Base-by-base conservation (phyloP, 495 filamentous ascomycete genomes). In the Aspergillus bertholletiae region DNA sequence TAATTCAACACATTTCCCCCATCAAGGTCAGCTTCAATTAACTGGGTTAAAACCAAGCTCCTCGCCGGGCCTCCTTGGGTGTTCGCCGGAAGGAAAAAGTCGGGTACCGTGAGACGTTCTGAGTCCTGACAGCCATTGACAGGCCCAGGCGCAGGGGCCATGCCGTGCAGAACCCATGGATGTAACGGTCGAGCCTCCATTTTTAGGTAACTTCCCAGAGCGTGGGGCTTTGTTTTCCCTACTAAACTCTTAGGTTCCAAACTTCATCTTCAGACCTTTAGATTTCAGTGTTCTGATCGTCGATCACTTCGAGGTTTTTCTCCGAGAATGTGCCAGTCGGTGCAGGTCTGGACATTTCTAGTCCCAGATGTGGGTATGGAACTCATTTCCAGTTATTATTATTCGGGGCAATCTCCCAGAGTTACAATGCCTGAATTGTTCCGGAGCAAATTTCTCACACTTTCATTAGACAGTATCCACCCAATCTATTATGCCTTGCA, bases 101-200 rank as follows among this genome's bases (percentile, higher is more conserved):
- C 39, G 22, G 39, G 39, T 43, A 43, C 46, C 46, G 34, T 49
- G 6, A 17, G 18, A 37, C 46, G n/a, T 35, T 35, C 23, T 35
- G 24, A 17, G n/a, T n/a, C n/a, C n/a, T 55, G 53, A 55, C 53
- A 55, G 53, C 53, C 24, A 44, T 30, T 55, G 53, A 55, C 53
- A 55, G 53, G 46, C 49, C 46, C 35, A 49, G 24, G 20, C 39
- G 53, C 53, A 34, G 35, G 46, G 53, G 46, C 46, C 53, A 49
- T 32, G 48, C 45, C 46, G 53, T 55, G 53, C 53, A 54, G 37
- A 48, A 55, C 27, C 46, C 53, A 49, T 49, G 37, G 48, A 44
- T 30, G 35, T 49, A 55, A 55, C 46, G 53, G 35, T 46, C 41
- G 28, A 53, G 6, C 37, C 50, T 30, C 50, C 50, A 45, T 45